Base-by-base conservation (phyloP, 192 early-diverging fungal genomes). In the Backusella liffmaniae region DNA sequence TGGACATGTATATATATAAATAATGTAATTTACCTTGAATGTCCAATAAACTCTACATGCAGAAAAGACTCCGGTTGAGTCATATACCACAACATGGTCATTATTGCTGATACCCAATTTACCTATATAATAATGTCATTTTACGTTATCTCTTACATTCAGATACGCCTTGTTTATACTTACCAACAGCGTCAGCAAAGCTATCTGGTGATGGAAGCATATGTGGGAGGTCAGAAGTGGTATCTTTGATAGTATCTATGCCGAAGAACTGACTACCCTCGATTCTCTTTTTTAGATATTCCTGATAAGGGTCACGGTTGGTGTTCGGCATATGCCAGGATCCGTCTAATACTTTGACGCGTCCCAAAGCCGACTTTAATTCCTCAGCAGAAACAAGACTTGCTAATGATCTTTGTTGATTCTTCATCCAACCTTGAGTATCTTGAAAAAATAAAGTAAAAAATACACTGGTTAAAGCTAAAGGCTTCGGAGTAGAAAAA, bases 11-110 rank as follows among this genome's bases (percentile, higher is more conserved):
- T 67, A 39, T 3, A 37, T 37, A 41, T 13, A 16, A 34, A 34
- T 36, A 68, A 37, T 42, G 21, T 13, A 10, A 12, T 16, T 59
- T 74, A 89, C 93, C 80, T 93, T 94, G 84, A 97, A 95, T 59
- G 94, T 96, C 96, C 96, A 99, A 81, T 93, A 98, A 23, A 95
- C 94, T 16, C 97, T 90, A 51, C 90, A 90, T 7, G 96, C 91
- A 15, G 96, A 92, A 66, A 92, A 88, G 37, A 94, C 84, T 6
- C 96, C 96, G 3, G 85, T 78, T 1, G 91, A 85, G 78, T 99
- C 97, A 79, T 99, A 99, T 30, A 96, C 88, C 0, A 99, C 92
- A 12, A 99, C 88, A 80, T 96, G 94, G 79, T 97, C 95, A 15
- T 83, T 79, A 26, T 92, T 90, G 8, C 81, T 75, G 56, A 99